Conservation (phyloP, 208 protist genomes). For the Leishmania gerbilli region DNA sequence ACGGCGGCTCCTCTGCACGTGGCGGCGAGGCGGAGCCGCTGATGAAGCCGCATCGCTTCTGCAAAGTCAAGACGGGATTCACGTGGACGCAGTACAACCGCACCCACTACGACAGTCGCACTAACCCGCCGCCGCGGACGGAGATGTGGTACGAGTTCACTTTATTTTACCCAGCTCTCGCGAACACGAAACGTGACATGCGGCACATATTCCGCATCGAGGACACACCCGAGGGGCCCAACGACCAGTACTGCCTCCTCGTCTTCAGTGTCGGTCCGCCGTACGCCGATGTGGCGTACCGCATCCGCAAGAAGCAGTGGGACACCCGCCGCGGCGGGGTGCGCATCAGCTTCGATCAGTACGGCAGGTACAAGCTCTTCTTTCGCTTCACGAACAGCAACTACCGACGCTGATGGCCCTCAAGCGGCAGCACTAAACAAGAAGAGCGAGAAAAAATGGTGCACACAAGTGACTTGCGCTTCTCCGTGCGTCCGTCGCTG, state of each 20-base stretch:
- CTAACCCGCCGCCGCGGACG: constrained; percentile 99
- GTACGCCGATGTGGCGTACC: constrained; percentile 99
- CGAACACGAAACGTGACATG: constrained; percentile 92
- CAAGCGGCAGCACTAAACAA: neutral
- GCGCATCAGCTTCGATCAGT: constrained; percentile 95
- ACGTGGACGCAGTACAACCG: constrained; percentile 99
- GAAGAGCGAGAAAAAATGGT: neutral
- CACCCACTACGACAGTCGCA: constrained; percentile 97
- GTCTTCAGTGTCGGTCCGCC: constrained; percentile 96
- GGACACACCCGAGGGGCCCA: constrained; percentile 59
- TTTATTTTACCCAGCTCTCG: constrained; percentile 98
- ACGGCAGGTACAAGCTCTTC: constrained; percentile 78
- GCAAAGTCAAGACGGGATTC: constrained; percentile 98
- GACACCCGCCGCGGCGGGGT: constrained; percentile 95
- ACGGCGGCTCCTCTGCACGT: constrained; percentile 5
- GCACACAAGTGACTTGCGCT: neutral
- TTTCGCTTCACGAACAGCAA: constrained; percentile 90
- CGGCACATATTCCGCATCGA: constrained; percentile 93
- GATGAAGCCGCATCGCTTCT: constrained; percentile 98
- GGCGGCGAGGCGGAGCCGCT: constrained; percentile 32
- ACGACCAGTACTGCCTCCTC: constrained; percentile 91
- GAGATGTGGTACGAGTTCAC: constrained; percentile 99
- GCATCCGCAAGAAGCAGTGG: constrained; percentile 97
- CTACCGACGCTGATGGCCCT: constrained; percentile 60
- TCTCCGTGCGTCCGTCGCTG: neutral